Percentiles rank a stretch among this genome's conserved stretches.
These are phyloP conservation scores for Starmerella lactis-condensi DNA, from an alignment of 805 yeast genomes.

Conservation along the genomic window DNA sequence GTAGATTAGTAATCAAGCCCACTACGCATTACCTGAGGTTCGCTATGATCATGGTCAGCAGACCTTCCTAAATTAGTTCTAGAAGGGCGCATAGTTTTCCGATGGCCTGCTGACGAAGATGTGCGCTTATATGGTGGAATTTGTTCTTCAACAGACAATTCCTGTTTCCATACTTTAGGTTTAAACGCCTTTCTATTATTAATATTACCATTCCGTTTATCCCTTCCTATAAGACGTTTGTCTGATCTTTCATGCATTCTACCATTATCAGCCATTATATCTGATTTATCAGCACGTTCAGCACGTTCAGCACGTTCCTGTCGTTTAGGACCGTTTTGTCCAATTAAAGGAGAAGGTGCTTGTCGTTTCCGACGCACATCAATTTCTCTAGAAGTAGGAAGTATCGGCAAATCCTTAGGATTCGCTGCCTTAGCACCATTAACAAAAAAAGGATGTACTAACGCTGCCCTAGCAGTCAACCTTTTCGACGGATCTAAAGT, in stretches of 20 bases:
- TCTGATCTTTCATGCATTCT: too few relatives aligned
- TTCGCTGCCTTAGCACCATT: constrained; percentile 45
- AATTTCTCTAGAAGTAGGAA: constrained; percentile 78
- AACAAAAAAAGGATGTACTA: constrained; percentile 49
- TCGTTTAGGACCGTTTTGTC: too few relatives aligned
- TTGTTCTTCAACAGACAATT: constrained; percentile 11
- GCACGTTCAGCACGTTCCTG: too few relatives aligned
- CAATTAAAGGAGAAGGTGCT: constrained; percentile 20
- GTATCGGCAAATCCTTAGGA: constrained; percentile 41
- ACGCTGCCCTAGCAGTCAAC: constrained; percentile 61
- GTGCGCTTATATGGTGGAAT: constrained; percentile 17
- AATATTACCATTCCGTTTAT: too few relatives aligned
- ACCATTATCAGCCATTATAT: too few relatives aligned
- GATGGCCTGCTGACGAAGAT: not conserved
- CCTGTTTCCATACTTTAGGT: constrained; percentile 14
- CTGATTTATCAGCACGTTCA: too few relatives aligned
- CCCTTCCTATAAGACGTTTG: too few relatives aligned
- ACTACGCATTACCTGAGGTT: not conserved
- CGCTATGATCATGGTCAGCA: not conserved
- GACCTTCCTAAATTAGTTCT: not conserved
- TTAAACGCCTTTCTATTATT: constrained; percentile 12
- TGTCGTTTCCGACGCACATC: constrained; percentile 27
- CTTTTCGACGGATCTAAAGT: constrained; percentile 54
- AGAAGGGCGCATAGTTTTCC: not conserved
- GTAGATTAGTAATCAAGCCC: constrained; percentile 1